Conservation (phyloP, 192 early-diverging fungal species). For the Coemansia sp. region DNA sequence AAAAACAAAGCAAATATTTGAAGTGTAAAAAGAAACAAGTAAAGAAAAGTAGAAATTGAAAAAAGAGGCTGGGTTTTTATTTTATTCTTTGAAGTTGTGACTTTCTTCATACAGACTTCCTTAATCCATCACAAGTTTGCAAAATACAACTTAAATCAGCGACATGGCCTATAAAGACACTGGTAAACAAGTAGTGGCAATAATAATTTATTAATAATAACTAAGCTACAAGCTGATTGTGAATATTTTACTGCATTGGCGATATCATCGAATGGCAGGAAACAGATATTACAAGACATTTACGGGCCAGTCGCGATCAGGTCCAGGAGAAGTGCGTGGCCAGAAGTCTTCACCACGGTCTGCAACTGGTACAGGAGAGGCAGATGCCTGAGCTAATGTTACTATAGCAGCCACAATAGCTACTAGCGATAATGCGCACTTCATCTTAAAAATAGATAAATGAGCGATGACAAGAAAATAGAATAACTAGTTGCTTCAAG, state of each 20-base stretch:
- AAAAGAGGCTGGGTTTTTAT: not conserved
- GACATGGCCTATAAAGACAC: no score
- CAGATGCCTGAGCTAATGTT: constrained; percentile 13
- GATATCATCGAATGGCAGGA: not conserved
- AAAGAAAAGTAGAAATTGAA: constrained; percentile 4
- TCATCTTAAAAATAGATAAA: constrained; percentile 18
- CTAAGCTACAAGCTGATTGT: no score
- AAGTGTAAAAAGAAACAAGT: constrained; percentile 6
- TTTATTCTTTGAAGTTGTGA: no score
- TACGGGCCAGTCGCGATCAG: constrained; percentile 54
- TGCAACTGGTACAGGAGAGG: constrained; percentile 19
- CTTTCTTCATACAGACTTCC: no score
- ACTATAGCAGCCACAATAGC: constrained; percentile 20
- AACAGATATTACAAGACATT: constrained; percentile 34
- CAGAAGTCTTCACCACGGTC: constrained; percentile 1
- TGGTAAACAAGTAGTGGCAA: not conserved
- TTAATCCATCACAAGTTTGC: not conserved
- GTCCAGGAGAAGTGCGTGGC: constrained; percentile 24
- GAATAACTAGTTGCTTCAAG: no score
- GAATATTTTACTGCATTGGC: no score
- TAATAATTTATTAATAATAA: constrained; percentile 7
- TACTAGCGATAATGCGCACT: constrained; percentile 18
- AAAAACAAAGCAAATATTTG: constrained; percentile 1
- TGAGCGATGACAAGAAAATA: no score
- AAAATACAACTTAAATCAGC: not conserved